Base-by-base conservation (phyloP, 179 eudicot species). In the Actinidia chinensis region DNA sequence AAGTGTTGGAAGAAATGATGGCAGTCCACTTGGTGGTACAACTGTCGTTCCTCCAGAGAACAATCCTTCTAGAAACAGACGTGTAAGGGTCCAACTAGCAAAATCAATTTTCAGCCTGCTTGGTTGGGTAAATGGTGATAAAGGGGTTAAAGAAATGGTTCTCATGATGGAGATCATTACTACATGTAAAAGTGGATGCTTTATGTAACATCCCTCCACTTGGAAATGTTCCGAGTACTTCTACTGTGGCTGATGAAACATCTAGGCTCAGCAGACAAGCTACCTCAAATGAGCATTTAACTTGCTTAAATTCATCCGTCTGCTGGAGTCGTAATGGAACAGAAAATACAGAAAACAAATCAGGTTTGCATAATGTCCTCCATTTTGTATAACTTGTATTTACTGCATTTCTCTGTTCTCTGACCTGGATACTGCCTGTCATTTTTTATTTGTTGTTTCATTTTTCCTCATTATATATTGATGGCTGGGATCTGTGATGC, bases 1-100 rank as follows among this genome's bases (percentile, higher is more conserved):
- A 78, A 68, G 75, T 81, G 84, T 59, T 48, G 84, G 87, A 81
- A 88, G 87, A 79, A 79, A 74, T 76, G 85, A 80, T 64, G 86
- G 76, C 3, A 82, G 85, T 77, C 83, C 81, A 52, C 68, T 11
- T 73, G 76, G 80, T 59, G 83, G 76, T 82, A 74, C 75, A 17
- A 73, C 79, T 44, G 51, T 69, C 43, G 67, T 43, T 36, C 81
- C 77, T 68, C 63, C 77, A 52, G 86, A 82, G 51, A 47, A 47
- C 86, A 55, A 87, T 48, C 73, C 68, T 69, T 73, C 73, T 43
- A 80, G 66, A 74, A 79, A 78, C 71, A 84, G 82, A 80, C 85
- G 79, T 72, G 89, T 85, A 56, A 78, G 71, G 46, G 46, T 68
- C 56, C 67, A 75, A 33, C 66, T 71, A 75, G 87, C 89, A 58